Evolutionary conservation across 148 eudicot genomes (phyloP), one percentile per base, ranked within the genome.

Genomic region (Pharnaceum exiguum): DNA sequence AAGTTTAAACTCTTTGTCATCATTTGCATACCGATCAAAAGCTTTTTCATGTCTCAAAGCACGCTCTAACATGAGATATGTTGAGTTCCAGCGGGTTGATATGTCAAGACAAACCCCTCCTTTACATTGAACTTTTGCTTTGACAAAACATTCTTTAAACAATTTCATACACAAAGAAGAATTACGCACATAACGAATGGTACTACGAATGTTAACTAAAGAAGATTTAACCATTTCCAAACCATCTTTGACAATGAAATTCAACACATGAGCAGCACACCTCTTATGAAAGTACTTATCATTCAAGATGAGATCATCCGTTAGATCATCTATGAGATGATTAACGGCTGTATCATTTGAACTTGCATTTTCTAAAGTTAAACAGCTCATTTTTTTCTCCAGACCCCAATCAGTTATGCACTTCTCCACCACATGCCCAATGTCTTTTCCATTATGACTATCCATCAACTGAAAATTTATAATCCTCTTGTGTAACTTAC

Each of bases 371-470:
- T 55, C 60, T 23, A 55, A 17, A 0, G 23, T 55, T 12, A 55
- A 10, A 38, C 15, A 5, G 9, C 17, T 37, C 17, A 53, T 10
- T 4, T 8, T 21, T 1, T 53, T 43, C 28, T 55, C 59, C 23
- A 37, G 37, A 1, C 46, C 31, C 31, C 22, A 53, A 31, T 33
- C 36, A 19, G 15, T 30, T 22, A 55, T 18, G 10, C 46, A 37
- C 26, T 36, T 37, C 15, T 55, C 47, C 16, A 37, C 12, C 21
- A 55, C 31, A 23, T 55, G 37, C 1, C 32, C 46, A 39, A 55
- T 39, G 5, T 55, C 59, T 31, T 55, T 55, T 36, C 35, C 59
- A 23, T 55, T 37, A 38, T 55, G 46, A 38, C 59, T 38, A 55
- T 55, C 25, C 46, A 40, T 56, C 3, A 27, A 25, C 13, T 35